A percentile compares a stretch with the other conserved stretches of the same genome.
Evolutionary conservation across 495 filamentous ascomycete species (phyloP).

Genomic region (Chaetomium tenue): DNA sequence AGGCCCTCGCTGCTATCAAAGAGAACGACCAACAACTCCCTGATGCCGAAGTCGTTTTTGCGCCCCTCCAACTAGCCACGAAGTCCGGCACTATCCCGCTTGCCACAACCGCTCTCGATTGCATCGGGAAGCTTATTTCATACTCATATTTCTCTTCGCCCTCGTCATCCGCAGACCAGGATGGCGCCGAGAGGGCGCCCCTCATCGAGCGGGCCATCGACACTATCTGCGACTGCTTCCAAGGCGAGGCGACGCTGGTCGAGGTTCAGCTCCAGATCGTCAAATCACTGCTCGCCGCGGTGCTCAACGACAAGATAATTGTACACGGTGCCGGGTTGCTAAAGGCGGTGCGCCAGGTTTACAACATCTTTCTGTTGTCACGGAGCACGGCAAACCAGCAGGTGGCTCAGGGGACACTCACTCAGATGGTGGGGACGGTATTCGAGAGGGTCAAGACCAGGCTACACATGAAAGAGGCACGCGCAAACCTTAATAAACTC

Average conservation of each 20-base stretch:
- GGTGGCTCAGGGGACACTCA: constrained; percentile 91
- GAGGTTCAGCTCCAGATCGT: constrained; percentile 97
- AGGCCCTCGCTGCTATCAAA: constrained; percentile 79
- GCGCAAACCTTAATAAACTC: constrained; percentile 51
- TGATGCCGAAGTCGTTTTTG: constrained; percentile 88
- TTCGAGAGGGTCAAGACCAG: constrained; percentile 92
- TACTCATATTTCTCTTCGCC: constrained; percentile 95
- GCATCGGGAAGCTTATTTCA: constrained; percentile 96
- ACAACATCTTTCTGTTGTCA: constrained; percentile 96
- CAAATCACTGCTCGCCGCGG: constrained; percentile 90
- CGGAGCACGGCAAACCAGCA: constrained; percentile 90
- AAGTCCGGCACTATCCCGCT: constrained; percentile 78
- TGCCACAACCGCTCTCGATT: constrained; percentile 88
- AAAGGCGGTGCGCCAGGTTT: constrained; percentile 97
- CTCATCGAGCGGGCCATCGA: constrained; percentile 98
- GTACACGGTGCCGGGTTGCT: constrained; percentile 95
- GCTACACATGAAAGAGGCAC: constrained; percentile 79
- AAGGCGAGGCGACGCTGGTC: constrained; percentile 84
- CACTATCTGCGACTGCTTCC: constrained; percentile 98
- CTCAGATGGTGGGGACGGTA: constrained; percentile 98
- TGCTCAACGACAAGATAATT: constrained; percentile 96
- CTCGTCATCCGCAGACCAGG: constrained; percentile 46
- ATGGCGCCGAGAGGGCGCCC: constrained; percentile 51
- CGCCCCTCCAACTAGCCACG: constrained; percentile 83
- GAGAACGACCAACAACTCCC: constrained; percentile 65